phyloP scores from a whole-genome alignment of 108 stramenopile genomes.

The Thalassiosira profunda region DNA sequence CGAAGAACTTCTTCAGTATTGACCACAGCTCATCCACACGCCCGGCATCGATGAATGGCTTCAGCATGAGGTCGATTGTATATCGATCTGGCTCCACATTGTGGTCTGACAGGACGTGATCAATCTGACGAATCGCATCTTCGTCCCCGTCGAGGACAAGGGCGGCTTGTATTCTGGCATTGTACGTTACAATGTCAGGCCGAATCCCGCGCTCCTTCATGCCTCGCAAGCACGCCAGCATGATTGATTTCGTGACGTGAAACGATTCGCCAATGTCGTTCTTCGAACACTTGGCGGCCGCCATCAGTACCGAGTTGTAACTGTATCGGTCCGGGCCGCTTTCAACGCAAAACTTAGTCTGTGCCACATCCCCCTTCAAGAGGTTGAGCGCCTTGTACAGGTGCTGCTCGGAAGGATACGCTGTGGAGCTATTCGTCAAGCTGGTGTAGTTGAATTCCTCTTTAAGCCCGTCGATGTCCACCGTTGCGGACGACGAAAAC shows the following conservation, averaged over 20 bases:
- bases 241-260: constrained; percentile 9
- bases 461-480: background rate
- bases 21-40: constrained; percentile 38
- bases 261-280: constrained; percentile 21
- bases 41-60: constrained; percentile 53
- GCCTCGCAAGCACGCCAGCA: constrained; percentile 44
- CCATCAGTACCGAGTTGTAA: constrained; percentile 61
- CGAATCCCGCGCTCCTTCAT: constrained; percentile 44
- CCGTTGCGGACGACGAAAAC: constrained; percentile 8
- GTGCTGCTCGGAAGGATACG: constrained; percentile 38
- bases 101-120: constrained; percentile 41
- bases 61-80: constrained; percentile 69
- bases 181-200: constrained; percentile 65
- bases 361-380: constrained; percentile 32
- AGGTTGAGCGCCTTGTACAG: constrained; percentile 39
- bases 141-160: constrained; percentile 19
- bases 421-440: constrained; percentile 8
- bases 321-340: constrained; percentile 56
- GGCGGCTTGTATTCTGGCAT: constrained; percentile 58
- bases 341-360: constrained; percentile 11
- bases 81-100: constrained; percentile 58
- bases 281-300: constrained; percentile 63
- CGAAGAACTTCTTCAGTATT: constrained; percentile 51
- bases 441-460: constrained; percentile 14
- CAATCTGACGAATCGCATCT: constrained; percentile 44